Percentiles rank a stretch among this genome's conserved stretches.
Evolutionary conservation across 495 filamentous ascomycete genomes (phyloP).

Genomic region (Trichoderma erinaceum): DNA sequence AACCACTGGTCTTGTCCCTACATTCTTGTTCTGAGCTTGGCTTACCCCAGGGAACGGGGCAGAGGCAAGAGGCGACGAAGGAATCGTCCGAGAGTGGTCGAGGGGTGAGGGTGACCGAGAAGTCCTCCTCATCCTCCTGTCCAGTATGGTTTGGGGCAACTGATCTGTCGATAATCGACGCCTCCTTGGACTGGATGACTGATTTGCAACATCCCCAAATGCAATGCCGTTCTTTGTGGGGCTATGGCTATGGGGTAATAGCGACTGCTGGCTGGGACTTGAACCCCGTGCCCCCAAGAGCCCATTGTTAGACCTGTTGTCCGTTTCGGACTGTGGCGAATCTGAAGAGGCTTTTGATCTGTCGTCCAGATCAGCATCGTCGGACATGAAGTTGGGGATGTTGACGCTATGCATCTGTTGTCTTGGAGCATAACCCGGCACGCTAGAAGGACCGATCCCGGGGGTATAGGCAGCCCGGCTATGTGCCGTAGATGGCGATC

Average conservation of each 20-base stretch:
- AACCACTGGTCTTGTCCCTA: conserved; percentile 29
- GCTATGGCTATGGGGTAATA: conserved; percentile 18
- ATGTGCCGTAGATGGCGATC: conserved; percentile 29
- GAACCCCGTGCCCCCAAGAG: conserved; percentile 18
- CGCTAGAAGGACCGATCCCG: not conserved
- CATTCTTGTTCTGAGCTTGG: conserved; percentile 24
- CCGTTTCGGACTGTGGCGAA: conserved; percentile 31
- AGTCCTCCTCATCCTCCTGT: conserved; percentile 42
- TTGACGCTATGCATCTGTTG: conserved; percentile 34
- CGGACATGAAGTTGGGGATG: conserved; percentile 44
- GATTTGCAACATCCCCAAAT: conserved; percentile 36
- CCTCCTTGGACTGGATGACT: conserved; percentile 24
- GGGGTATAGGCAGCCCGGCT: conserved; percentile 20
- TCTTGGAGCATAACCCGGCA: not conserved
- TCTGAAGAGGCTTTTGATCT: conserved; percentile 25
- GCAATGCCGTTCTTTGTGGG: conserved; percentile 32
- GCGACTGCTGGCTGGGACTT: conserved; percentile 29
- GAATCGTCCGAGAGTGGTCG: conserved; percentile 36
- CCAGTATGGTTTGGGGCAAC: conserved; percentile 43
- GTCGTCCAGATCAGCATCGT: conserved; percentile 33
- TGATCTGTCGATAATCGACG: conserved; percentile 45
- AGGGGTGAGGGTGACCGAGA: conserved; percentile 52
- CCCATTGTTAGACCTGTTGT: conserved; percentile 26
- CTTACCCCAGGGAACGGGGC: conserved; percentile 25
- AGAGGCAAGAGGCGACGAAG: conserved; percentile 32